These are phyloP conservation scores for Candida ovalis DNA, from an alignment of 805 yeast genomes.

Conservation along the genomic window DNA sequence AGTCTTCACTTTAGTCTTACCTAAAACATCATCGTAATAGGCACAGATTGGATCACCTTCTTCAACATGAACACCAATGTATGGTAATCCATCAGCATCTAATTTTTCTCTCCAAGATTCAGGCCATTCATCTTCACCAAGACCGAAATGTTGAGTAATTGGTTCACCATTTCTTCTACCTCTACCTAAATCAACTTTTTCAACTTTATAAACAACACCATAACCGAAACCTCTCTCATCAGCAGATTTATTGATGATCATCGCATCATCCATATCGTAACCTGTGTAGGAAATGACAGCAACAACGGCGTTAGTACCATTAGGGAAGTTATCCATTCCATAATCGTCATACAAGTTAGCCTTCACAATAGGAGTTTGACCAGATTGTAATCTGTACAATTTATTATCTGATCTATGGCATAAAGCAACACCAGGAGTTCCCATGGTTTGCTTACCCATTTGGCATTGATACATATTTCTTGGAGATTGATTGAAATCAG, in stretches of 20 bases:
- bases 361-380: slow-evolving; percentile 96
- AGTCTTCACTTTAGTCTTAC: slow-evolving; percentile 86
- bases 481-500: slow-evolving; percentile 98
- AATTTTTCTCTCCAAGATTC: slow-evolving; percentile 82
- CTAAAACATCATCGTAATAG: slow-evolving; percentile 83
- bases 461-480: slow-evolving; percentile 99
- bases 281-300: slow-evolving; percentile 99
- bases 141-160: slow-evolving; percentile 88
- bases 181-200: slow-evolving; percentile 77
- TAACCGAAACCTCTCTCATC: slow-evolving; percentile 98
- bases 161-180: slow-evolving; percentile 91
- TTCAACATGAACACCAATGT: slow-evolving; percentile 79
- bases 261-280: slow-evolving; percentile 99
- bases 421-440: slow-evolving; percentile 97
- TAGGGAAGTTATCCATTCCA: slow-evolving; percentile 98
- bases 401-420: slow-evolving; percentile 93
- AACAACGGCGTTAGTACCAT: slow-evolving; percentile 97
- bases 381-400: slow-evolving; percentile 85
- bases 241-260: slow-evolving; percentile 96
- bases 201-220: slow-evolving; percentile 94
- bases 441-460: slow-evolving; percentile 99
- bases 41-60: slow-evolving; percentile 97
- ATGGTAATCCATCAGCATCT: slow-evolving; percentile 90
- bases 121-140: slow-evolving; percentile 92
- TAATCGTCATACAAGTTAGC: slow-evolving; percentile 92